A percentile compares a stretch with the other conserved stretches of the same genome.
phyloP scores from a whole-genome alignment of 2,329 filamentous ascomycete genomes.

The Fusarium acutatum region DNA sequence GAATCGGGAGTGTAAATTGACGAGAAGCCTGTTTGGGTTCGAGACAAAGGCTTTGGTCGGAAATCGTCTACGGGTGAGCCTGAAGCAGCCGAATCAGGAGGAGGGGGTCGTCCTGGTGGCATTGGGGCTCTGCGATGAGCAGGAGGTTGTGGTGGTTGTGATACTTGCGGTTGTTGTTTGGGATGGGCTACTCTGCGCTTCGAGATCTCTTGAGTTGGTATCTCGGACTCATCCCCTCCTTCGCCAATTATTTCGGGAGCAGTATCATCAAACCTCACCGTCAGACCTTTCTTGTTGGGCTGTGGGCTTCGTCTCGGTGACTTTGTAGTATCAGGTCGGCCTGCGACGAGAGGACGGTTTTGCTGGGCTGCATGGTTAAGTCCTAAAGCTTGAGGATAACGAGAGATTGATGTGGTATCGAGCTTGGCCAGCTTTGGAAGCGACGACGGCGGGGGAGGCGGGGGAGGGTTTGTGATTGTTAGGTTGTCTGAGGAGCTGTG shows the following conservation, averaged over 20 bases:
- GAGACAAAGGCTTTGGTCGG: constrained; percentile 58
- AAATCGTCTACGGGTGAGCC: constrained; percentile 54
- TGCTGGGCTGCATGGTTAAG: constrained; percentile 55
- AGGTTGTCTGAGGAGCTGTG: constrained; percentile 64
- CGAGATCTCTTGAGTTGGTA: constrained; percentile 76
- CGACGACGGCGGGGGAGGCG: constrained; percentile 52
- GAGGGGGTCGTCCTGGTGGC: constrained; percentile 24
- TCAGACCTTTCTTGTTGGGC: constrained; percentile 70
- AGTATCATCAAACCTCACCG: constrained; percentile 77
- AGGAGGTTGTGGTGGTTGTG: constrained; percentile 40
- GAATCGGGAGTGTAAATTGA: constrained; percentile 38
- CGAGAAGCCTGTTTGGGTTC: constrained; percentile 40
- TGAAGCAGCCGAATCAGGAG: constrained; percentile 2
- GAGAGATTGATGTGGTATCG: constrained; percentile 63
- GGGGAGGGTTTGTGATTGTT: constrained; percentile 60
- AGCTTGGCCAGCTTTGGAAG: constrained; percentile 62
- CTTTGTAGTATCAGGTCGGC: constrained; percentile 53
- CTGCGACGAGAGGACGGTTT: constrained; percentile 52
- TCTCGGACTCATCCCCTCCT: constrained; percentile 86
- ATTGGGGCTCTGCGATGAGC: constrained; percentile 33
- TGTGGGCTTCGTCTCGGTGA: constrained; percentile 56
- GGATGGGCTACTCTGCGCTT: constrained; percentile 58
- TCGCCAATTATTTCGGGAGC: constrained; percentile 86
- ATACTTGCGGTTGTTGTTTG: not conserved
- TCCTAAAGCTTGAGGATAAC: constrained; percentile 63